Percentiles rank a stretch among this genome's conserved stretches.
These are phyloP conservation scores for Saksenaea vasiformis DNA, from an alignment of 371 early-diverging fungal species.

Conservation along the genomic window DNA sequence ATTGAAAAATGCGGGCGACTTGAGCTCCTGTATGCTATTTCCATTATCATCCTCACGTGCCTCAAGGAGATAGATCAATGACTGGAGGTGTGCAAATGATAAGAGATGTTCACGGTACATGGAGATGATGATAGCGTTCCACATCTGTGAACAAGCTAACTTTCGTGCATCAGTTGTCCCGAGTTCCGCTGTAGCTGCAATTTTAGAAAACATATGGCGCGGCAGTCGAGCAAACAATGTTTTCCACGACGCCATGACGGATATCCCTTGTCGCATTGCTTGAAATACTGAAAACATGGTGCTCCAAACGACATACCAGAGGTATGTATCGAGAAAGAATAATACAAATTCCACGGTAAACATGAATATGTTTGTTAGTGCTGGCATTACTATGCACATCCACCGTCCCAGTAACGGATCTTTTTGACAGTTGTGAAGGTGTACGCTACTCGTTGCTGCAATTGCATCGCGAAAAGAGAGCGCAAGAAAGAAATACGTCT, in stretches of 20 bases:
- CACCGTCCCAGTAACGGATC: conserved; percentile 49
- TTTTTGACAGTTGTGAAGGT: conserved; percentile 53
- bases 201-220: conserved; percentile 75
- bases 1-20: conserved; percentile 81
- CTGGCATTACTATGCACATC: conserved; percentile 65
- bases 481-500: conserved; percentile 82
- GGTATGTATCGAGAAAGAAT: conserved; percentile 88
- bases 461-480: conserved; percentile 81
- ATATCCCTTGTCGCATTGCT: conserved; percentile 79
- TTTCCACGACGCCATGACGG: conserved; percentile 86
- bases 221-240: conserved; percentile 80
- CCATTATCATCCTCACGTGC: conserved; percentile 29
- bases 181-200: conserved; percentile 70
- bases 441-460: conserved; percentile 56
- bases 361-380: conserved; percentile 72
- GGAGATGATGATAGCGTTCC: conserved; percentile 87
- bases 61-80: conserved; percentile 76
- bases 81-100: conserved; percentile 75
- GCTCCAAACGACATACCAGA: conserved; percentile 91
- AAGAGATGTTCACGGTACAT: conserved; percentile 87
- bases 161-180: conserved; percentile 70
- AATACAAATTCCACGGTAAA: conserved; percentile 72
- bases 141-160: conserved; percentile 81
- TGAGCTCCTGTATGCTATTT: conserved; percentile 47
- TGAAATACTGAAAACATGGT: conserved; percentile 78